Percentiles rank a stretch among this genome's conserved stretches.
phyloP scores from a whole-genome alignment of 495 filamentous ascomycete genomes.

The Entonaema liquescens region DNA sequence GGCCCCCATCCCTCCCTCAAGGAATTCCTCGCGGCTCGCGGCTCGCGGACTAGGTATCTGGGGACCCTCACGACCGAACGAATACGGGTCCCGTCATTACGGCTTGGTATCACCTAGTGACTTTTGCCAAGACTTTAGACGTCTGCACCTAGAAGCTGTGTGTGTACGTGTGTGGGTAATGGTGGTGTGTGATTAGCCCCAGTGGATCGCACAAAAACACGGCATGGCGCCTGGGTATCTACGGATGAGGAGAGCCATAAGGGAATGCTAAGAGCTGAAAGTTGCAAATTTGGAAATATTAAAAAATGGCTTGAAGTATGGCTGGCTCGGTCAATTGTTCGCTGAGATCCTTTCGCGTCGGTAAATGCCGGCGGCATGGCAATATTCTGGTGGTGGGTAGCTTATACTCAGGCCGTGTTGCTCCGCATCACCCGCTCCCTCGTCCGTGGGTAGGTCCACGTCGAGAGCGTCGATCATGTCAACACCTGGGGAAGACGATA shows the following conservation, averaged over 20 bases:
- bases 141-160: constrained; percentile 11
- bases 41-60: constrained; percentile 8
- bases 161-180: neutral
- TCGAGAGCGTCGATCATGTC: constrained; percentile 16
- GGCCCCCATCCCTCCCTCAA: constrained; percentile 15
- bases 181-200: constrained; percentile 14
- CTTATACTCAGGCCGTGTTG: constrained; percentile 25
- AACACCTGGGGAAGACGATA: constrained; percentile 22
- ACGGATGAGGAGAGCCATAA: constrained; percentile 4
- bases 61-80: constrained; percentile 8
- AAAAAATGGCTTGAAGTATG: neutral
- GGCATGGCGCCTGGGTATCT: neutral
- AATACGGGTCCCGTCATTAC: constrained; percentile 19
- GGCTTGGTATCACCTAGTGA: constrained; percentile 5
- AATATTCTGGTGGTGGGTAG: constrained; percentile 21
- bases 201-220: neutral
- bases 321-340: neutral
- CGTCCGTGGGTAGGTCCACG: constrained; percentile 25
- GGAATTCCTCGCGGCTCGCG: neutral
- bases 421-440: constrained; percentile 12
- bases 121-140: constrained; percentile 21
- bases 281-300: neutral
- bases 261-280: constrained; percentile 3
- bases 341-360: constrained; percentile 1
- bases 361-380: constrained; percentile 18